Evolutionary conservation across 805 yeast species (phyloP), one percentile per base, ranked within the genome.

Genomic region (Jamesozyma hellenica): DNA sequence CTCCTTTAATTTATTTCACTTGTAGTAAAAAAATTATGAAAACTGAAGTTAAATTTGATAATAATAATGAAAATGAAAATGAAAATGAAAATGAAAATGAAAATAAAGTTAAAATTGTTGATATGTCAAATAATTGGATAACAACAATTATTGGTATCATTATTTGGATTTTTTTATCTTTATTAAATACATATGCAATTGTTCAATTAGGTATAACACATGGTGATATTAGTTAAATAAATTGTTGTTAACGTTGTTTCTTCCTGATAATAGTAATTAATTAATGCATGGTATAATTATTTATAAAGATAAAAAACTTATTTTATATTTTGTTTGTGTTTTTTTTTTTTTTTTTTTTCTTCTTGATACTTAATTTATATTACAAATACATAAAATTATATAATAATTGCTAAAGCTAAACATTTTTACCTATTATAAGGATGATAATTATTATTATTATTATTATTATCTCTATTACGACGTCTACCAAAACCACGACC

Each of bases 1-100:
- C 94, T 1, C 96, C 96, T 5, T 66, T 87, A 54, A 74, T 87
- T 35, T 87, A 77, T 53, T 82, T 87, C 59, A 88, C 96, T 1
- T 74, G 84, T 37, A 71, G 68, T 38, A 78, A 74, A 51, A 58
- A 71, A 12, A 72, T 81, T 35, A 87, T 88, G 96, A 67, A 62
- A 35, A 75, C 78, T 5, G 69, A 71, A 41, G 53, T 68, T 3
- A 49, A 53, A n/a, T 7, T 35, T 28, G 18, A 27, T 4, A 15
- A 37, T 3, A 18, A 15, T 25, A 45, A 44, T 5, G 34, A 34
- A 5, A 41, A 36, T 21, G 38, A 34, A 3, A 40, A 37, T 31
- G 48, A 41, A 21, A 34, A 17, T 31, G 23, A 13, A 4, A 19
- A 19, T 19, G 35, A 32, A 21, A 48, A 44, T 4, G 55, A 46